Base-by-base conservation (phyloP, 1,284 basidiomycete species). In the Ceratobasidium sp. region DNA sequence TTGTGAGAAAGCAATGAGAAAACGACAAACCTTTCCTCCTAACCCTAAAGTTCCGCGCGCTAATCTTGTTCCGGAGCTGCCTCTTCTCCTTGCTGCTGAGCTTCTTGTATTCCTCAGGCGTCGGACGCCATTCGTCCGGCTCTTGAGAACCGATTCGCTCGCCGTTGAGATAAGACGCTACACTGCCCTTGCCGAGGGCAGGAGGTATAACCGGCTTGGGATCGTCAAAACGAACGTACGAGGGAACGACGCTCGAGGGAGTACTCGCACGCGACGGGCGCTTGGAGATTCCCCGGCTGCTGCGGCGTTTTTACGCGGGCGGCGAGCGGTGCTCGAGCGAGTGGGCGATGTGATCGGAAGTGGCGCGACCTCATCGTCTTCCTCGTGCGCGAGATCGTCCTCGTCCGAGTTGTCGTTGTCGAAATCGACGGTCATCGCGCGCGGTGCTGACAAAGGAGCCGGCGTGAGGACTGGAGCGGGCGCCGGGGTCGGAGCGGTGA, bases 11-110 rank as follows among this genome's bases (percentile, higher is more conserved):
- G n/a, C n/a, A n/a, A n/a, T n/a, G n/a, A n/a, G n/a, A n/a, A 33
- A 46, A 46, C 42, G 15, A 86, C 88, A 80, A 68, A 93, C 94
- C 94, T 88, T 99, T 98, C 86, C 97, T 89, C 63, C 97, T 89
- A 49, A 97, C 95, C 42, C 97, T 89, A 88, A 99, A 98, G 84
- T 97, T 98, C 79, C 97, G 89, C 0, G 97, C 97, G 81, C 93
- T 95, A 80, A 99, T 97, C 91, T 99, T 99, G 88, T 99, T 99
- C 78, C 97, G 87, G 55, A 99, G 88, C 86, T 99, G 97, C 20
- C 97, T 88, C 87, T 99, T 99, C 87, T 99, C 97, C 87, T 98
- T 99, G 84, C 92, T 94, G 23, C 91, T 92, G 89, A 99, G 94
- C 86, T 96, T 98, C 86, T 95, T 94, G 88, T 98, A 98, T 82